Base-by-base conservation (phyloP, 1,139 yeast genomes). In the Casaregolazyma suthepensis region DNA sequence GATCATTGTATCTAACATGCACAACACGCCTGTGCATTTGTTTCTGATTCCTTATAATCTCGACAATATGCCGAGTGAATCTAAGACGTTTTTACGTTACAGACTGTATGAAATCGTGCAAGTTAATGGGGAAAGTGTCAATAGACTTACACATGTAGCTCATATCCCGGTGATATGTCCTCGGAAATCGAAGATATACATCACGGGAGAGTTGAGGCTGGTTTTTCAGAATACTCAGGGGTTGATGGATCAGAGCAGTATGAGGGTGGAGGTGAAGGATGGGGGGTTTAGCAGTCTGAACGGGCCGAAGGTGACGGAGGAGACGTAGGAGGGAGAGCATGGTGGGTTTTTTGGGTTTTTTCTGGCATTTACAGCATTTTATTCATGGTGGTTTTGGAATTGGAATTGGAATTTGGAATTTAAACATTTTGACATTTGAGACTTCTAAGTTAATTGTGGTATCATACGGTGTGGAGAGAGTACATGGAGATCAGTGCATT, bases 31-130 rank as follows among this genome's bases (percentile, higher is more conserved):
- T 1, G 68, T 71, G 13, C 68, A 70, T 42, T 56, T 72, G 40
- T 66, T 74, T 40, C 55, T 74, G 29, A 59, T 75, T 18, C 72
- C 74, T n/a, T 75, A 73, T 56, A 71, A 75, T 54, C 57, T 74
- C 35, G 52, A 68, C 1, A 60, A 61, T 13, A 60, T 75, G 62
- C 62, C 68, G 1, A 56, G 57, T 2, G 63, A 65, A 10, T 54
- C 67, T 37, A 69, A 65, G 56, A 65, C 70, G 6, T 68, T 72
- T 53, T 55, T 72, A 6, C 59, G 75, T 26, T 72, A 71, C 45
- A 66, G 67, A 61, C 59, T 65, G 47, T 60, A 59, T 54, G 52
- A 58, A 46, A 57, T 51, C 6, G 46, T 38, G 12, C 31, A n/a
- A 2, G 46, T 29, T 6, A 48, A 48, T 19, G 46, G 46, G 18